A percentile compares a stretch with the other conserved stretches of the same genome.
phyloP scores from a whole-genome alignment of 78 protist genomes.

The Dictyostelium firmibasis region DNA sequence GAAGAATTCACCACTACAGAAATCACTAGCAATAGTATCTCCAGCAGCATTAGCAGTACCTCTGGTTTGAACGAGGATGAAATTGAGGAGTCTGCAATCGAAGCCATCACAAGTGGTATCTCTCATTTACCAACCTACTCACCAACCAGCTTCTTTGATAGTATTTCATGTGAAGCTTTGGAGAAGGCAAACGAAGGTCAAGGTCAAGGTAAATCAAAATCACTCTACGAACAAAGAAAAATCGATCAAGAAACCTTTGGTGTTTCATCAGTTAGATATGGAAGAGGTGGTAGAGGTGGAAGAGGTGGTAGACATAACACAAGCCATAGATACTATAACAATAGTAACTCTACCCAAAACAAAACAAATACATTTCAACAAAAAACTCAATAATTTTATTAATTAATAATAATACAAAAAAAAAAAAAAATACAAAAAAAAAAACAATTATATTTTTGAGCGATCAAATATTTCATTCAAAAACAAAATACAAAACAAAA shows the following conservation, averaged over 20 bases:
- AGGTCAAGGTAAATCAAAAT: not conserved
- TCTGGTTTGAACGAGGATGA: not conserved
- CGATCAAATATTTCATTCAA: not conserved
- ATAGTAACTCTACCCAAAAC: not conserved
- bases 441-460: not conserved
- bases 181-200: conserved; percentile 12
- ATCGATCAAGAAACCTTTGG: conserved; percentile 80
- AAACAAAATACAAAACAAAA: not conserved
- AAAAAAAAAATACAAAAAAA: not conserved
- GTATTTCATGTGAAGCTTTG: conserved; percentile 55
- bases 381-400: not conserved
- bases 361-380: not conserved
- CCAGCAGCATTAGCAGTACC: not conserved
- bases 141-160: conserved; percentile 72
- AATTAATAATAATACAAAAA: not conserved
- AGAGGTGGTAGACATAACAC: conserved; percentile 37
- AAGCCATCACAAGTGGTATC: conserved; percentile 28
- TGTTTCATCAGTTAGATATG: conserved; percentile 25
- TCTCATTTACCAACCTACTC: conserved; percentile 19
- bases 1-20: conserved; percentile 20
- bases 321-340: conserved; percentile 1
- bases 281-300: conserved; percentile 49
- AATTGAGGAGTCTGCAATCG: not conserved
- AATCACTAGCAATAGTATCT: not conserved
- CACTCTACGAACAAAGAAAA: conserved; percentile 70